phyloP scores from a whole-genome alignment of 2,329 filamentous ascomycete species.

The Epichloe gansuensis region DNA sequence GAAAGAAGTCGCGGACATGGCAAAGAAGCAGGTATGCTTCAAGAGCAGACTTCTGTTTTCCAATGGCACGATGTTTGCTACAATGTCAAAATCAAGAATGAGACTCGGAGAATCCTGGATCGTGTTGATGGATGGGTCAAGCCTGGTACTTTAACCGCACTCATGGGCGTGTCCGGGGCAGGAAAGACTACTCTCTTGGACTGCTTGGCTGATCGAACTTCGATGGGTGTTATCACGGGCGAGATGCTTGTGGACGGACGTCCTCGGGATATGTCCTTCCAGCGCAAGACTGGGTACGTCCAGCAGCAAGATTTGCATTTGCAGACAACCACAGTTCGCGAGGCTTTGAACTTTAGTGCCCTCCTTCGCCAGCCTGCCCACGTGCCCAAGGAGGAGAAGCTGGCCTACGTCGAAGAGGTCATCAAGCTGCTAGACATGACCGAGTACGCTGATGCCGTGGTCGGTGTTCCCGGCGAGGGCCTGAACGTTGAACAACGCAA shows the following conservation, averaged over 20 bases:
- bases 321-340: slow-evolving; percentile 72
- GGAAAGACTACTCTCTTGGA: slow-evolving; percentile 88
- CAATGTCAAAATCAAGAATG: slow-evolving; percentile 64
- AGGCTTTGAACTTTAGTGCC: slow-evolving; percentile 77
- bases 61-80: slow-evolving; percentile 79
- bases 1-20: slow-evolving; percentile 24
- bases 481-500: slow-evolving; percentile 60
- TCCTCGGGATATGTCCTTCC: slow-evolving; percentile 68
- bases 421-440: slow-evolving; percentile 87
- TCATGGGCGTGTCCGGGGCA: slow-evolving; percentile 89
- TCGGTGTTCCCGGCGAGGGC: slow-evolving; percentile 83
- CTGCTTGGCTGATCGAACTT: slow-evolving; percentile 72
- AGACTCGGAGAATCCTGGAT: slow-evolving; percentile 65
- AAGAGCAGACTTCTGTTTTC: slow-evolving; percentile 61
- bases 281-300: slow-evolving; percentile 84
- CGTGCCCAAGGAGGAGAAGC: slow-evolving; percentile 62
- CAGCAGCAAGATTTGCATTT: slow-evolving; percentile 89
- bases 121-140: slow-evolving; percentile 90
- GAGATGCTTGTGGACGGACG: slow-evolving; percentile 60
- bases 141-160: slow-evolving; percentile 75
- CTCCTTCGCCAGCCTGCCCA: slow-evolving; percentile 70
- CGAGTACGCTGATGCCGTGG: slow-evolving; percentile 77
- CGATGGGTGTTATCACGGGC: slow-evolving; percentile 79
- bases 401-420: slow-evolving; percentile 79
- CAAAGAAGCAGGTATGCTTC: slow-evolving; percentile 30